Base-by-base conservation (phyloP, 2,329 filamentous ascomycete genomes). In the Xylariaceae sp. region DNA sequence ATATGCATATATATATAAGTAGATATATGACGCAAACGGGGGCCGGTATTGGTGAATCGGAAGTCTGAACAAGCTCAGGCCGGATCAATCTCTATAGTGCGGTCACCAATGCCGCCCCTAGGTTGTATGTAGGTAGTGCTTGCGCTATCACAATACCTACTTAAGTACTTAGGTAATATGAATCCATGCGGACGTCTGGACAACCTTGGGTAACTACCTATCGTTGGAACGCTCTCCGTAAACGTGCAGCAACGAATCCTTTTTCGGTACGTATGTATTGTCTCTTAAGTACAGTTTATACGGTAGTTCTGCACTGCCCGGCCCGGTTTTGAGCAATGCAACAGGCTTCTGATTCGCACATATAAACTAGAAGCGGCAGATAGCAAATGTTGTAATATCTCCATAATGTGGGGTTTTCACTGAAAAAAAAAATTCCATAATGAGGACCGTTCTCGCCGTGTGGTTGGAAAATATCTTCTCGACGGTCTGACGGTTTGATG, bases 321-420 rank as follows among this genome's bases (percentile, higher is more conserved):
- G 54, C 44, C 40, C 51, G 32, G 32, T 14, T 12, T 14, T 10
- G 5, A 37, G 26, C 10, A 6, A 29, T 10, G n/a, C 26, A 6
- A 29, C 26, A 10, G 5, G 10, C 6, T 29, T 29, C 10, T 29
- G 10, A 6, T 10, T 29, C 26, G 6, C 5, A 10, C 26, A 10
- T 29, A 10, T 6, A 6, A 29, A 10, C 26, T 37, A 4, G 32
- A 37, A 10, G 56, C 60, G 58, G 50, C 49, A 60, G 49, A n/a
- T 53, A 47, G 57, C 44, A 51, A 56, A 59, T 61, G 45, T 45
- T 53, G 54, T 59, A 52, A 45, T 20, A 57, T 61, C 57, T 63
- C 57, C 62, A 63, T 61, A 61, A 54, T 57, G 65, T 66, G 65
- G 62, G 57, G 56, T 52, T 55, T 21, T 21, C 18, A 44, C 21